A percentile compares a stretch with the other conserved stretches of the same genome.
Evolutionary conservation across 306 rosid genomes (phyloP).

Genomic region (Trifolium fragiferum): DNA sequence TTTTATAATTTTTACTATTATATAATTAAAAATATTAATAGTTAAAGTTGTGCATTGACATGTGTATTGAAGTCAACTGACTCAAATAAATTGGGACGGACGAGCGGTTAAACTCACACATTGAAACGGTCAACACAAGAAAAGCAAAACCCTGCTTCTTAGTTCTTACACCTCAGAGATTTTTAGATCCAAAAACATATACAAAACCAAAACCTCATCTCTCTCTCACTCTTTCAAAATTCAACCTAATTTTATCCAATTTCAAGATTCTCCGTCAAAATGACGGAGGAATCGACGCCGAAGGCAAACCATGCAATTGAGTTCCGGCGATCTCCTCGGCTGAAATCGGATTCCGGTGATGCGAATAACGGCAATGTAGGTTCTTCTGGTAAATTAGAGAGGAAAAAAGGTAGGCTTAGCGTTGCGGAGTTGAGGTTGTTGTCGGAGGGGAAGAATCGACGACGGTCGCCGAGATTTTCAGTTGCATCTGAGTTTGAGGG

Average conservation of each 20-base stretch:
- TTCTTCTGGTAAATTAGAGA: not conserved
- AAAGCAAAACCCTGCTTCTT: not conserved
- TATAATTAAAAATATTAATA: no score
- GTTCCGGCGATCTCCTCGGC: not conserved
- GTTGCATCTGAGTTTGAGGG: not conserved
- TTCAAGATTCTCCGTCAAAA: not conserved
- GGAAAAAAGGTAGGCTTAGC: not conserved
- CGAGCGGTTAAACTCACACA: no score
- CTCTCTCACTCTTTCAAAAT: not conserved
- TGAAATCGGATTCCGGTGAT: not conserved
- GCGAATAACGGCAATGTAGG: slow-evolving; percentile 4
- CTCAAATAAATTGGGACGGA: no score
- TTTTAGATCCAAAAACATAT: not conserved
- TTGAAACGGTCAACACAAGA: not conserved
- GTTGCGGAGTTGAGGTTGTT: not conserved
- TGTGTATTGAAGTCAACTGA: no score
- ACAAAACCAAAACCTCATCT: not conserved
- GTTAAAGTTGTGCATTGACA: no score
- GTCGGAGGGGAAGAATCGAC: not conserved
- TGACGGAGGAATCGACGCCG: not conserved
- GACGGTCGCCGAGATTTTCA: slow-evolving; percentile 10
- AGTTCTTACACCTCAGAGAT: not conserved
- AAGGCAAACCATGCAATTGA: not conserved
- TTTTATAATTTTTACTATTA: no score
- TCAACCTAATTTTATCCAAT: not conserved